Evolutionary conservation across 306 rosid genomes (phyloP).

Genomic region (Malus orientalis): DNA sequence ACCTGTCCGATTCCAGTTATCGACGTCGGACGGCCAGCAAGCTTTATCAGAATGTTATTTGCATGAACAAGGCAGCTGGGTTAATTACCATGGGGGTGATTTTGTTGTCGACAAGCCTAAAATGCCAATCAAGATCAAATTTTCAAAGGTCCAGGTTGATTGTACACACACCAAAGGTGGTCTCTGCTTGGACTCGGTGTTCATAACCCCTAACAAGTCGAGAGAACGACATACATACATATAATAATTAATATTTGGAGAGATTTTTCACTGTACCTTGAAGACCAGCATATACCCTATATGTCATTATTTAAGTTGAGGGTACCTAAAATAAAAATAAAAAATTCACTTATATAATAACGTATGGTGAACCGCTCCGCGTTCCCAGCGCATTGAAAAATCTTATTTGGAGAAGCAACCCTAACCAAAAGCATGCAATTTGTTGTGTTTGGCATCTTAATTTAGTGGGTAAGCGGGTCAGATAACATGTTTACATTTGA

Average conservation of each 20-base stretch:
- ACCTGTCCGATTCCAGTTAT: slow-evolving; percentile 65
- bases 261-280: too few species aligned
- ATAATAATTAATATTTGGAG: too few species aligned
- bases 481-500: not conserved
- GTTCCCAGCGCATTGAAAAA: too few species aligned
- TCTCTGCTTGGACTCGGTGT: slow-evolving; percentile 62
- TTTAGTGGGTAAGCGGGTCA: not conserved
- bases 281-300: too few species aligned
- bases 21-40: slow-evolving; percentile 56
- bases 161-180: slow-evolving; percentile 93
- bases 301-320: too few species aligned
- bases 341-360: too few species aligned
- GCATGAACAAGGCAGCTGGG: slow-evolving; percentile 47
- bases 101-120: slow-evolving; percentile 24
- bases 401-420: not conserved
- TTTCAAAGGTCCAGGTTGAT: slow-evolving; percentile 83
- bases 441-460: not conserved
- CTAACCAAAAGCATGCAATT: not conserved
- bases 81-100: slow-evolving; percentile 56
- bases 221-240: not conserved
- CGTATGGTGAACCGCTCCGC: too few species aligned
- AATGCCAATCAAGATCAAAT: slow-evolving; percentile 33
- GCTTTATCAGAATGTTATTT: slow-evolving; percentile 39
- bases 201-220: slow-evolving; percentile 39
- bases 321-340: too few species aligned